A percentile compares a stretch with the other conserved stretches of the same genome.
Conservation (phyloP, 345 rosid genomes). For the Populus ilicifolia region DNA sequence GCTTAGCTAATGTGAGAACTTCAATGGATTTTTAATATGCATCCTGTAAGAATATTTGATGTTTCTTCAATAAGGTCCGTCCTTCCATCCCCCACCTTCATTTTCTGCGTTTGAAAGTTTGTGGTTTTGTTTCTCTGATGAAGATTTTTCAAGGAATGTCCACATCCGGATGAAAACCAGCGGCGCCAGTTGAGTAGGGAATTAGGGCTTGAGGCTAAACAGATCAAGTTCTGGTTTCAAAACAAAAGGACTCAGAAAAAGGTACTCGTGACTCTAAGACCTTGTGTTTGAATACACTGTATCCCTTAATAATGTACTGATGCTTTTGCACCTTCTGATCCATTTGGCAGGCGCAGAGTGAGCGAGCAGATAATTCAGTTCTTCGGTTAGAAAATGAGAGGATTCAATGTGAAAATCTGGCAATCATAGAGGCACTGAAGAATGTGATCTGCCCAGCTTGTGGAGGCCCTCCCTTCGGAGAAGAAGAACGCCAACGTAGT, state of each 20-base stretch:
- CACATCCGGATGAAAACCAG: constrained; percentile 65
- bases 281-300: not conserved
- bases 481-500: constrained; percentile 36
- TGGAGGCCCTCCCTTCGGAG: constrained; percentile 59
- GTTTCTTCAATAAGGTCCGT: not conserved
- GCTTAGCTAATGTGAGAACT: not conserved
- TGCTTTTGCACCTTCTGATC: not conserved
- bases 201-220: constrained; percentile 43
- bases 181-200: constrained; percentile 44
- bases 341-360: constrained; percentile 47
- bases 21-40: not conserved
- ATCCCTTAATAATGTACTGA: not conserved
- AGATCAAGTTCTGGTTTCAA: constrained; percentile 83
- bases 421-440: constrained; percentile 48
- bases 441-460: constrained; percentile 60
- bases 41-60: not conserved
- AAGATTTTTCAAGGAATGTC: constrained; percentile 58
- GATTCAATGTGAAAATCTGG: constrained; percentile 44
- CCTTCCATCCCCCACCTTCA: not conserved
- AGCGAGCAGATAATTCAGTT: constrained; percentile 40
- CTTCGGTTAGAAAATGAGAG: constrained; percentile 61
- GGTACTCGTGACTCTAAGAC: constrained; percentile 26
- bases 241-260: constrained; percentile 71
- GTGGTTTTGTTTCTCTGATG: not conserved
- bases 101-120: not conserved